Percentiles rank a stretch among this genome's conserved stretches.
phyloP scores from a whole-genome alignment of 352 stramenopile species.

The Phytophthora pinifolia region DNA sequence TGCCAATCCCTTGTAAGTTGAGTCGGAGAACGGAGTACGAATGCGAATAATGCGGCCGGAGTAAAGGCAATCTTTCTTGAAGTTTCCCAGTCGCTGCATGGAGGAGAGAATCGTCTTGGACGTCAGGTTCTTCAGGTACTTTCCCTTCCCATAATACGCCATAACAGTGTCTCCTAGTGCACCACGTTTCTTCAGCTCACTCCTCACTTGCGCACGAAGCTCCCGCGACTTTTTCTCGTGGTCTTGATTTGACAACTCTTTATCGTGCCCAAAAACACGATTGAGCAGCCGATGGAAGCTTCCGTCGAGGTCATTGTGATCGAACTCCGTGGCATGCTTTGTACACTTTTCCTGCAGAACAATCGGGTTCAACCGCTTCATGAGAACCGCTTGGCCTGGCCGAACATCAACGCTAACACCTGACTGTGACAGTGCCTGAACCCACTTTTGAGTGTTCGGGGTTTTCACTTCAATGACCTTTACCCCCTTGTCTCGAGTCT shows the following conservation, averaged over 20 bases:
- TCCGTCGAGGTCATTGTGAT: slow-evolving; percentile 62
- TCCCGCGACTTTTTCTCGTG: slow-evolving; percentile 45
- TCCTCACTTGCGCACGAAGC: slow-evolving; percentile 42
- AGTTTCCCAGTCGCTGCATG: slow-evolving; percentile 33
- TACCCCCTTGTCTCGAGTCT: slow-evolving; percentile 31
- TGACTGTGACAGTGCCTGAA: slow-evolving; percentile 47
- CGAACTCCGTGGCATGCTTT: slow-evolving; percentile 55
- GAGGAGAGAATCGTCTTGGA: slow-evolving; percentile 30
- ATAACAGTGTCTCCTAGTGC: slow-evolving; percentile 46
- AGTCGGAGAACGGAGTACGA: slow-evolving; percentile 55
- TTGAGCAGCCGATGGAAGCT: slow-evolving; percentile 75
- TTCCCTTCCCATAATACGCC: slow-evolving; percentile 61
- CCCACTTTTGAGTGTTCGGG: slow-evolving; percentile 48
- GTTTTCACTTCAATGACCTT: slow-evolving; percentile 62
- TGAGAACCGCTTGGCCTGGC: slow-evolving; percentile 48
- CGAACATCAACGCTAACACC: slow-evolving; percentile 55
- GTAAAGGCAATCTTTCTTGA: slow-evolving; percentile 50
- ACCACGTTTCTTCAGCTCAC: slow-evolving; percentile 62
- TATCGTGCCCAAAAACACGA: slow-evolving; percentile 53
- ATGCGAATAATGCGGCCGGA: slow-evolving; percentile 51
- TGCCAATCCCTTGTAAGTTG: slow-evolving; percentile 40
- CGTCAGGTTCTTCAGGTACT: slow-evolving; percentile 29
- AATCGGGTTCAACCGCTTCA: slow-evolving; percentile 55
- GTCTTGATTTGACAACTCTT: slow-evolving; percentile 34
- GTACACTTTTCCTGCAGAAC: slow-evolving; percentile 68